These are phyloP conservation scores for sweet orange (Citrus sinensis) DNA, from an alignment of 345 rosid species.

Conservation along the genomic window DNA sequence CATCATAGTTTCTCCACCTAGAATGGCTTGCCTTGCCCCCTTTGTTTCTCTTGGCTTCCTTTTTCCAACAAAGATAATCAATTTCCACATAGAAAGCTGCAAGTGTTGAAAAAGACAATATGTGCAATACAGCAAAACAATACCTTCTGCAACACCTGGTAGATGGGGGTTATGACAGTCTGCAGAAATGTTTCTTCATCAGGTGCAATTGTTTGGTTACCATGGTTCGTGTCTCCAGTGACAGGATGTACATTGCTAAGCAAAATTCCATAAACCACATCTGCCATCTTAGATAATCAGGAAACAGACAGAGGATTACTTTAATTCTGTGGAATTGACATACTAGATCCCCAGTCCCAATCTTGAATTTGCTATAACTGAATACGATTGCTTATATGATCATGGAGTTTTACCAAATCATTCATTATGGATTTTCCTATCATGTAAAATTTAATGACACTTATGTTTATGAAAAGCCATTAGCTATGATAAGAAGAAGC, in stretches of 20 bases:
- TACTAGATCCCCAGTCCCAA: not conserved
- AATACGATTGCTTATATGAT: not conserved
- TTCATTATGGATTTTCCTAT: not conserved
- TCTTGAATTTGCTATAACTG: not conserved
- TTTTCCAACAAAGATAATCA: constrained; percentile 28
- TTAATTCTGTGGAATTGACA: not conserved
- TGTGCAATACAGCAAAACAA: not conserved
- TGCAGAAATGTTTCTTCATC: constrained; percentile 83
- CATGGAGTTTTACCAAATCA: not conserved
- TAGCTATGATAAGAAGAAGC: not conserved
- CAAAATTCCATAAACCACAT: constrained; percentile 54
- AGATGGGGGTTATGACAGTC: constrained; percentile 74
- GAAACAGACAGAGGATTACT: constrained; percentile 26
- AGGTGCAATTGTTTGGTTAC: constrained; percentile 30
- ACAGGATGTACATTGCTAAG: constrained; percentile 46
- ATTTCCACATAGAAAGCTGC: constrained; percentile 2
- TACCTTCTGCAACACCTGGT: constrained; percentile 69
- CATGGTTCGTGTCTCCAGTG: constrained; percentile 43
- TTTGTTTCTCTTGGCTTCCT: constrained; percentile 87
- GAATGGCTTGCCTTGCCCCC: constrained; percentile 91
- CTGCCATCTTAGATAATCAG: constrained; percentile 66
- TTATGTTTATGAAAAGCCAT: not conserved
- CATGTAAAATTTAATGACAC: not conserved
- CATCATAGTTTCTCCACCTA: constrained; percentile 98
- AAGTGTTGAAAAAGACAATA: not conserved